Base-by-base conservation (phyloP, 2,329 filamentous ascomycete genomes). In the Penicillium sp. region DNA sequence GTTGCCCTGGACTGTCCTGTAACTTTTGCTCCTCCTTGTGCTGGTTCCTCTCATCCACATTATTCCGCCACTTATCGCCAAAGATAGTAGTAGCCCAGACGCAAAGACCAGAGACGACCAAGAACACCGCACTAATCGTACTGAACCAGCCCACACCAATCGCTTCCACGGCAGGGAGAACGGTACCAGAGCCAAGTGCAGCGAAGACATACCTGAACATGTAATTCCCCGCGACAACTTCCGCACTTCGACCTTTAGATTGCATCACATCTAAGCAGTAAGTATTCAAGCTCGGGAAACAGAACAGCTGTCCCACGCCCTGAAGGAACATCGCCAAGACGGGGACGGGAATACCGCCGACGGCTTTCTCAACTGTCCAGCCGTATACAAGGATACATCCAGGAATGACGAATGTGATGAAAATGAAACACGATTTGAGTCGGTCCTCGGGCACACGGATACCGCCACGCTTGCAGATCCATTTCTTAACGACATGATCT, bases 211-310 rank as follows among this genome's bases (percentile, higher is more conserved):
- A 95, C 6, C 91, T 82, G 54, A 91, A 81, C 69, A 92, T 87
- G 74, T 93, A 95, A 74, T 94, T 95, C 0, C 90, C 89, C 0
- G 90, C 90, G 46, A 92, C 86, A 3, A 94, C 89, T 70, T 95
- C 91, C 3, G 88, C 85, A 46, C 86, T 86, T 33, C 84, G 80
- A 1, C 82, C 82, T 25, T 71, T 73, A 2, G 74, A 71, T 65
- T 89, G 89, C 87, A 93, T 92, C 13, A 94, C 90, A 73, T 95
- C 91, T 43, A 95, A 77, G 72, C 90, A 93, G 76, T 95, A 93
- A 0, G 90, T 91, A 73, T 93, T 93, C 63, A 93, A 74, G 52
- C 84, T 86, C 0, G 89, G 89, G 70, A 92, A 93, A 68, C 88
- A 90, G 70, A 92, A 90, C 6, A 93, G 78, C 74, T 93, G 89